Base-by-base conservation (phyloP, 1,284 basidiomycete genomes). In the Heterobasidion occidentale region DNA sequence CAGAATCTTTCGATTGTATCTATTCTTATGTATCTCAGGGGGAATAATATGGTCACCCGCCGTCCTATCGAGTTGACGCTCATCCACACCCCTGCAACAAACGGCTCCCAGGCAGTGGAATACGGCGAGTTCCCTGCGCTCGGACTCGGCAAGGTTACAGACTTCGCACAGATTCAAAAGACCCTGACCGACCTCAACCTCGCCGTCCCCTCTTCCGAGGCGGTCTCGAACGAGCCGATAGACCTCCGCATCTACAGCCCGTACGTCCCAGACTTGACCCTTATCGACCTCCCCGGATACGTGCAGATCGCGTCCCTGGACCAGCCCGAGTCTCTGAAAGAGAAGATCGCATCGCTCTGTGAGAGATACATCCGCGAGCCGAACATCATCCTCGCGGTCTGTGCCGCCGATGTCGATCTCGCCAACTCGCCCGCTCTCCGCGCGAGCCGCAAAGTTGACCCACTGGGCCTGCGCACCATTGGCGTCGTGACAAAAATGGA, bases 401-500 rank as follows among this genome's bases (percentile, higher is more conserved):
- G 96, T 67, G 92, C 96, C 2, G 96, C 97, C 8, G 95, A 99
- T 70, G 97, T 99, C 56, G 97, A 99, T 74, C 79, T 99, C 8
- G 96, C 96, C 58, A 99, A 99, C 72, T 98, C 94, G 1, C 96
- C 97, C 3, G 96, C 97, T 0, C 74, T 99, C 49, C 80, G 94
- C 42, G 94, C 97, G 0, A 95, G 92, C 68, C 80, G 94, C 49
- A 90, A 92, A 61, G 92, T 99, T 3, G 96, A 99, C 68, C 96
- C 96, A 1, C 76, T 98, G 7, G 96, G 97, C 7, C 76, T 94
- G 58, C 84, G 96, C 35, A 99, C 97, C 0, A 96, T 99, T 63
- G 96, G 97, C 36, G 97, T 99, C 7, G 81, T 99, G 49, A 99
- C 97, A 47, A 99, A 99, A 80, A 97, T 99, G 94, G 96, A 99